Evolutionary conservation across 805 yeast genomes (phyloP), one percentile per base, ranked within the genome.

Genomic region (Hermanozyma aechmeae): DNA sequence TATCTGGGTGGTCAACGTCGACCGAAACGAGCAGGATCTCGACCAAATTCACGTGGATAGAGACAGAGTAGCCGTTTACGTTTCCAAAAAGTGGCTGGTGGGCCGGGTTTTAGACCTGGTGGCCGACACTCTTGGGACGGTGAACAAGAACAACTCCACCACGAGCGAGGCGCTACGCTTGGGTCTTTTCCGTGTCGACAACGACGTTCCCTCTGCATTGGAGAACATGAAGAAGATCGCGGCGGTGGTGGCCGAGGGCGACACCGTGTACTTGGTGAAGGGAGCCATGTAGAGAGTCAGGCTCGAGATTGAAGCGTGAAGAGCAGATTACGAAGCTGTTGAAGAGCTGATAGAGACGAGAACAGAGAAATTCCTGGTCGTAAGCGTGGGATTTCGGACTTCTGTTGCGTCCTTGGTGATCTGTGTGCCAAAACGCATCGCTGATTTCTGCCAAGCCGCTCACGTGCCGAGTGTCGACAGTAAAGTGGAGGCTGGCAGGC

Each of bases 51-150:
- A 55, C 31, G 39, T 44, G 5, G 53, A 46, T 7, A 43, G 43
- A 17, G 54, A 48, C 29, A 34, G 52, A 22, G 46, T 43, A 13
- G 57, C 67, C 1, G 43, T 73, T 13, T 76, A 45, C 46, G 64
- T 74, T 10, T 71, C 72, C 12, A 68, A 63, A 32, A 51, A 61
- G 16, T 75, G 80, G 79, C 71, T 76, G 0, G 65, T 73, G 18
- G 83, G 83, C 1, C 51, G 74, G 31, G 65, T 73, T 12, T 46
- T 76, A 19, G 83, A 76, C 45, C 58, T 62, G 15, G 59, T 69
- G 5, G 66, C 79, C 6, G 67, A 62, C 16, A 43, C 53, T 22
- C 47, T 73, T 32, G 61, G 56, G 31, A 63, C 76, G 10, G 51
- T 51, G 28, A 76, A 76, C 45, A 46, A 48, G 19, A 76, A 76